Percentiles rank a stretch among this genome's conserved stretches.
phyloP scores from a whole-genome alignment of 176 grass and related monocot genomes.

The Puccinellia tenuiflora region DNA sequence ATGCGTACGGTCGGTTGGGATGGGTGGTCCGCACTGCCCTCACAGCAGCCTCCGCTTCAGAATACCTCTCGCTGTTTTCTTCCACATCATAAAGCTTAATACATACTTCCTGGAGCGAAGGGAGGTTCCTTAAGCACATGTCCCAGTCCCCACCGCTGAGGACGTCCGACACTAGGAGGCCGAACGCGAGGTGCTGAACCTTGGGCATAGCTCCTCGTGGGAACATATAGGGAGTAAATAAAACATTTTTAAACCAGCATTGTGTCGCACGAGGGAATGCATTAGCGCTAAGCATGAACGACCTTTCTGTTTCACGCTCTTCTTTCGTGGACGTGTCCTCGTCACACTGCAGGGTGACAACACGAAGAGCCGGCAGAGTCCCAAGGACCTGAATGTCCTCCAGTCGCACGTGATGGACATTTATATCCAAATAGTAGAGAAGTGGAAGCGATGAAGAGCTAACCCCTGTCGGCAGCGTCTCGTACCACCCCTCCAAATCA shows the following conservation, averaged over 20 bases:
- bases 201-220: not conserved
- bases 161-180: not conserved
- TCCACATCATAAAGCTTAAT: not conserved
- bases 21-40: not conserved
- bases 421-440: not conserved
- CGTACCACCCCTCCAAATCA: not conserved
- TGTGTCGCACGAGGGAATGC: not conserved
- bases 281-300: not conserved
- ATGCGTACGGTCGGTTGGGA: no score
- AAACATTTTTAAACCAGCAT: not conserved
- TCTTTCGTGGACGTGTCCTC: not conserved
- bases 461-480: not conserved
- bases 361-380: not conserved
- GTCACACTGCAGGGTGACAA: rapidly evolving
- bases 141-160: not conserved
- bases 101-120: not conserved
- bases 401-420: not conserved
- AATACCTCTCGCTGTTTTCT: no score
- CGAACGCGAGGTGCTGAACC: not conserved
- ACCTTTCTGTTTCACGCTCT: not conserved
- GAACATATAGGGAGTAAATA: not conserved
- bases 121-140: not conserved
- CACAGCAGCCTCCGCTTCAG: not conserved
- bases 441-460: not conserved
- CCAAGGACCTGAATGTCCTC: not conserved